Percentiles rank a stretch among this genome's conserved stretches.
phyloP scores from a whole-genome alignment of 805 yeast genomes.

The Saccharomycopsis olivae region DNA sequence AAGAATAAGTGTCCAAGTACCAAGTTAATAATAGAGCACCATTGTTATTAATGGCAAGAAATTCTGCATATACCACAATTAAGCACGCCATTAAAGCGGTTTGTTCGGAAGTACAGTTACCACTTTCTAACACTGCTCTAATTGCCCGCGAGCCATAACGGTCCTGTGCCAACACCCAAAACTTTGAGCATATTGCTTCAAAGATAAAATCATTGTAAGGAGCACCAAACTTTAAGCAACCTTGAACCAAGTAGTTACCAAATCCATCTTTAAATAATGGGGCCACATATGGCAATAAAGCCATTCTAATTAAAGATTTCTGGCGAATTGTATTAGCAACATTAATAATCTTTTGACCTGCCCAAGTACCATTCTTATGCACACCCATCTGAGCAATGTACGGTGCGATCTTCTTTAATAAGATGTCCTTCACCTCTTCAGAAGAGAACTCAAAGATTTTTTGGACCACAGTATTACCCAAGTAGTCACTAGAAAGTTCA shows the following conservation, averaged over 20 bases:
- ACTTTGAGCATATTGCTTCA: conserved; percentile 68
- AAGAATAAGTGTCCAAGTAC: conserved; percentile 78
- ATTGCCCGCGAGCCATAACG: conserved; percentile 94
- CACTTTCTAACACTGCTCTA: conserved; percentile 83
- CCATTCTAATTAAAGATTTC: conserved; percentile 52
- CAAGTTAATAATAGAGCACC: conserved; percentile 87
- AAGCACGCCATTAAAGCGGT: conserved; percentile 63
- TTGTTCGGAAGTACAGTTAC: conserved; percentile 56
- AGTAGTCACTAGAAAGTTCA: conserved; percentile 80
- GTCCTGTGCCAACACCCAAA: conserved; percentile 73
- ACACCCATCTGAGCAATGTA: conserved; percentile 84
- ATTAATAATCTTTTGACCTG: conserved; percentile 89
- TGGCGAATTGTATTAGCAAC: conserved; percentile 55
- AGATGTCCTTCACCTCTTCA: conserved; percentile 61
- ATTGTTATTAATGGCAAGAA: conserved; percentile 71
- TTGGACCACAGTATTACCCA: conserved; percentile 94
- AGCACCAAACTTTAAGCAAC: conserved; percentile 80
- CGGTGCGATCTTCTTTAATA: conserved; percentile 70
- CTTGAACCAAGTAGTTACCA: conserved; percentile 93
- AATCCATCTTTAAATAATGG: conserved; percentile 89
- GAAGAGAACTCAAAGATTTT: conserved; percentile 70
- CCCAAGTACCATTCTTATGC: conserved; percentile 99
- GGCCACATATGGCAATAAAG: conserved; percentile 71
- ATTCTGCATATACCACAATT: conserved; percentile 68
- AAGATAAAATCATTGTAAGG: conserved; percentile 87